Percentiles rank a stretch among this genome's conserved stretches.
phyloP scores from a whole-genome alignment of 2,329 filamentous ascomycete species.

The Sporothrix phasma region DNA sequence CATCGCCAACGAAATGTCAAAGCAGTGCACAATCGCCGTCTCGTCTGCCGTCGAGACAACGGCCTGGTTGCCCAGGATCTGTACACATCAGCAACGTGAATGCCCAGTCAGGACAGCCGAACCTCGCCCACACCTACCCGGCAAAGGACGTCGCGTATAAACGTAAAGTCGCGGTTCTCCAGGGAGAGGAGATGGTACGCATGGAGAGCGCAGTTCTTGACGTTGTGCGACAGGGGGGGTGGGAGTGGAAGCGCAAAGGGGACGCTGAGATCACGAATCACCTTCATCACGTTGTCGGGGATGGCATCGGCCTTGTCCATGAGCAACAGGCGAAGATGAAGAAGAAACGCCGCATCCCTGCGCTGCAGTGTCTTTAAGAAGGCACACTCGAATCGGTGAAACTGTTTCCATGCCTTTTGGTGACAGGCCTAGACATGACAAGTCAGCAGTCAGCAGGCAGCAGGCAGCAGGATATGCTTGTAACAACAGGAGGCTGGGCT shows the following conservation, averaged over 20 bases:
- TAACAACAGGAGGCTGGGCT: too few species aligned
- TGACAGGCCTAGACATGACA: constrained; percentile 26
- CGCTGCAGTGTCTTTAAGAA: constrained; percentile 17
- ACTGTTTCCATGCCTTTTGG: constrained; percentile 23
- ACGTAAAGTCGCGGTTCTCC: neutral
- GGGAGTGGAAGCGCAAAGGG: neutral
- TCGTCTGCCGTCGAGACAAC: neutral
- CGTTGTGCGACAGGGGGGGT: neutral
- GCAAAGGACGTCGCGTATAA: constrained; percentile 9
- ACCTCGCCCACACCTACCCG: neutral
- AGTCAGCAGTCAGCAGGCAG: too few species aligned
- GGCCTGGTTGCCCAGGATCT: constrained; percentile 15
- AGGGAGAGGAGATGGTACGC: neutral
- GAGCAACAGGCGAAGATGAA: constrained; percentile 23
- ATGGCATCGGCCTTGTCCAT: constrained; percentile 21
- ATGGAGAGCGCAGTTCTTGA: constrained; percentile 10
- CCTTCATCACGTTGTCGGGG: constrained; percentile 5
- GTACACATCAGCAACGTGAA: neutral
- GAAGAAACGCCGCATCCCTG: constrained; percentile 12
- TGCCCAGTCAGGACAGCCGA: too few species aligned
- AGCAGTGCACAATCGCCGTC: constrained; percentile 4
- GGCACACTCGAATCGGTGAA: constrained; percentile 26
- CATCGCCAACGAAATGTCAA: constrained; percentile 25
- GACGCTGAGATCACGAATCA: neutral
- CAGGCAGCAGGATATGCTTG: too few species aligned